These are phyloP conservation scores for Copromyces sp. DNA, from an alignment of 495 filamentous ascomycete species.

Conservation along the genomic window DNA sequence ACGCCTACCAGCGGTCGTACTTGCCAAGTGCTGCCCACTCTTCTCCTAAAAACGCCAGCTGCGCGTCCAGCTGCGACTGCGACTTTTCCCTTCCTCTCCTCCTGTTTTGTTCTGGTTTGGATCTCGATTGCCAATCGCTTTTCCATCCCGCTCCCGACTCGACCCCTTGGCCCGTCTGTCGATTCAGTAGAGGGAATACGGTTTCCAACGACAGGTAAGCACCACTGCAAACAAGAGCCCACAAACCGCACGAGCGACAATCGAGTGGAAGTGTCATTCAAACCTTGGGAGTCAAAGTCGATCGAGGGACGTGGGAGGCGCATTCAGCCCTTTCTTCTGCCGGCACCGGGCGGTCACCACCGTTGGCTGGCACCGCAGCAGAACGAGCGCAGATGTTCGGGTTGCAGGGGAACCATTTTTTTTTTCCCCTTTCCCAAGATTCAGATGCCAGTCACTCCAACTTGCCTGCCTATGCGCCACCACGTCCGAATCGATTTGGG, in stretches of 20 bases:
- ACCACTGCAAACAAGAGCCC: slow-evolving; percentile 1
- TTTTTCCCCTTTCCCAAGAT: slow-evolving; percentile 7
- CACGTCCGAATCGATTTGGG: slow-evolving; percentile 4
- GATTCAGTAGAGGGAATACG: background rate
- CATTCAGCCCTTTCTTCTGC: background rate
- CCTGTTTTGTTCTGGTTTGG: slow-evolving; percentile 3
- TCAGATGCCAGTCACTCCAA: slow-evolving; percentile 3
- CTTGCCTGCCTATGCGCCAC: slow-evolving; percentile 1
- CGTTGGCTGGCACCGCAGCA: background rate
- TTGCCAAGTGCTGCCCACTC: background rate
- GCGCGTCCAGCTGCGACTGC: background rate
- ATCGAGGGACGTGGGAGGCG: background rate
- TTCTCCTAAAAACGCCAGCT: slow-evolving; percentile 2
- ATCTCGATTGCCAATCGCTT: background rate
- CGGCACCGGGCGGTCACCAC: background rate
- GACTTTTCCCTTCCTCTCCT: slow-evolving; percentile 10
- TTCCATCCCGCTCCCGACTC: background rate
- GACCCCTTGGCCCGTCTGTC: background rate
- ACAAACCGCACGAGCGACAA: background rate
- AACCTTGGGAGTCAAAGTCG: background rate
- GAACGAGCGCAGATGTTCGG: background rate
- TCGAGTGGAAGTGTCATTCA: background rate
- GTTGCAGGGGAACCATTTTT: slow-evolving; percentile 17
- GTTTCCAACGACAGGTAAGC: background rate
- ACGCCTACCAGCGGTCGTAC: background rate